Conservation (phyloP, 177 flowering plant species). For the Vitis hybrid region DNA sequence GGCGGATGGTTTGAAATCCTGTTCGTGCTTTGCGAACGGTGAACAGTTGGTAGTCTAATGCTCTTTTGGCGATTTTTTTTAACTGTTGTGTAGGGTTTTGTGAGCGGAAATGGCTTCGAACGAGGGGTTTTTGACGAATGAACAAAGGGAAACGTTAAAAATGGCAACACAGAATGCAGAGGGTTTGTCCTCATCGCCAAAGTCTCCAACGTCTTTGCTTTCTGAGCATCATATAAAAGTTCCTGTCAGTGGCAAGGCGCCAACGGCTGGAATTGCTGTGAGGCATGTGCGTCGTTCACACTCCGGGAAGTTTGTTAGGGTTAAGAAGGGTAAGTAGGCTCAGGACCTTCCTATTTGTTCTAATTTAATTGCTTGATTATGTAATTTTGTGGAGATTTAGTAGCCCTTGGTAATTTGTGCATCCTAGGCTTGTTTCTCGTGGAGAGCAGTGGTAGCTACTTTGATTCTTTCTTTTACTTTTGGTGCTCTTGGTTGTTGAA, state of each 20-base stretch:
- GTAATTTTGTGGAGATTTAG: not conserved
- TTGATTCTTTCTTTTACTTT: no score
- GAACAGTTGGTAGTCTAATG: not conserved
- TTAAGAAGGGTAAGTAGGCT: slow-evolving; percentile 75
- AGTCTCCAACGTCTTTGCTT: slow-evolving; percentile 52
- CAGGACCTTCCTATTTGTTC: not conserved
- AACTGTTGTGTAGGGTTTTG: not conserved
- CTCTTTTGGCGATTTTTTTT: not conserved
- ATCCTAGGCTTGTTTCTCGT: no score
- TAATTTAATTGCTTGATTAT: not conserved
- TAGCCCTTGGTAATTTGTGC: no score
- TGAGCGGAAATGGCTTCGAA: slow-evolving; percentile 47
- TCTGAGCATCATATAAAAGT: slow-evolving; percentile 57
- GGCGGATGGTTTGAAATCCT: no score
- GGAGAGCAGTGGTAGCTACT: no score
- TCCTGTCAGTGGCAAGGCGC: slow-evolving; percentile 48
- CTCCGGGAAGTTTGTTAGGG: slow-evolving; percentile 76
- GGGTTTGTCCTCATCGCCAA: slow-evolving; percentile 61
- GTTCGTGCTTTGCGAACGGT: not conserved
- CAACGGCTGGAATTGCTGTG: slow-evolving; percentile 48
- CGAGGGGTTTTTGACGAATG: slow-evolving; percentile 75
- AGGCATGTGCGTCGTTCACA: slow-evolving; percentile 79
- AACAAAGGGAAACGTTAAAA: slow-evolving; percentile 65
- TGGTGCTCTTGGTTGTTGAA: no score
- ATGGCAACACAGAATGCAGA: slow-evolving; percentile 56